Base-by-base conservation (phyloP, 371 early-diverging fungal species). In the Batkoa obscura region DNA sequence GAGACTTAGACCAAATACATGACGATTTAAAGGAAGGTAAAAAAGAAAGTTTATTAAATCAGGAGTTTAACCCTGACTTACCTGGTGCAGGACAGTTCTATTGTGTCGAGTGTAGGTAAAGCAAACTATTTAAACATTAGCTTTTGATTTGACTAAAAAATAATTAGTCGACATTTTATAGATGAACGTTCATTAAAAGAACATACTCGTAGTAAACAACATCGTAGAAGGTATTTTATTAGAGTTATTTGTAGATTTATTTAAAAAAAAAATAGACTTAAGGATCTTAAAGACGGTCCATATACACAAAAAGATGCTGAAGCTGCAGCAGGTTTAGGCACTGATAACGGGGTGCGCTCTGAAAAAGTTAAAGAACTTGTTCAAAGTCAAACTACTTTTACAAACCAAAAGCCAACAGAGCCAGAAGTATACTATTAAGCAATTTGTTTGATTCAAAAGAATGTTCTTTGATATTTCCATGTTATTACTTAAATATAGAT, bases 261-360 rank as follows among this genome's bases (percentile, higher is more conserved):
- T 37, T 50, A 31, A 39, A n/a, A n/a, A n/a, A n/a, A n/a, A n/a
- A 15, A 33, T 43, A 62, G 88, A 52, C 57, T 90, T 50, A 88
- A 86, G 66, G 65, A 75, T 34, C 66, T 90, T 15, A 75, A 83
- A 60, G 88, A 77, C n/a, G 75, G 72, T 31, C 80, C 89, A 6
- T 93, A 86, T 66, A 87, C 91, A 32, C 90, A 88, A 64, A 77
- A 79, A 66, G 94, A 93, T 67, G 90, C 90, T 47, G 86, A 86
- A 59, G 71, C 71, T 0, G 86, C 86, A 1, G 83, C 68, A n/a
- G 87, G 87, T 0, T 61, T 84, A 51, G 31, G 15, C 13, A 55
- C 55, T 1, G 55, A 55, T 55, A 55, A 55, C 30, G 55, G 55
- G n/a, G n/a, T n/a, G n/a, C n/a, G n/a, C n/a, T n/a, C n/a, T n/a